These are phyloP conservation scores for Cnidoscolus chayamansa DNA, from an alignment of 441 rosid genomes.

Conservation along the genomic window DNA sequence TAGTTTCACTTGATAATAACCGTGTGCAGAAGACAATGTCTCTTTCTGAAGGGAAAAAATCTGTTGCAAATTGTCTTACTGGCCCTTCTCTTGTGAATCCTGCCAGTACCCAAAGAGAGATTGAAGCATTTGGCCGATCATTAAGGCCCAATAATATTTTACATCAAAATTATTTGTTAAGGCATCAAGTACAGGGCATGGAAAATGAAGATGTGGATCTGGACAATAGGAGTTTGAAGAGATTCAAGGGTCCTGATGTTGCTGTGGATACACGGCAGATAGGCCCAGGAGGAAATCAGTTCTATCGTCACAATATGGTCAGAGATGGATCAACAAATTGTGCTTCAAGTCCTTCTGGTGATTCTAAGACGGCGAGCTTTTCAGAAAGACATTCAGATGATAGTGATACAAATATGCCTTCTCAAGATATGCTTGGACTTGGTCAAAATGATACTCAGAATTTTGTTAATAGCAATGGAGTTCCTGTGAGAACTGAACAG, in stretches of 20 bases:
- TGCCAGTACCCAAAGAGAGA: slow-evolving; percentile 40
- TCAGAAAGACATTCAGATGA: slow-evolving; percentile 34
- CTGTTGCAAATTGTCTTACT: slow-evolving; percentile 26
- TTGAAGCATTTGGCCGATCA: slow-evolving; percentile 53
- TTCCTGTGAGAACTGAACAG: slow-evolving; percentile 40
- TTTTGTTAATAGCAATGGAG: slow-evolving; percentile 29
- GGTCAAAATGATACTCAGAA: slow-evolving; percentile 37
- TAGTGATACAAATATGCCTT: slow-evolving; percentile 29
- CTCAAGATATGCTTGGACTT: slow-evolving; percentile 33
- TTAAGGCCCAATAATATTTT: slow-evolving; percentile 38
- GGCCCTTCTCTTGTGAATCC: slow-evolving; percentile 29
- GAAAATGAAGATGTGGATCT: slow-evolving; percentile 46
- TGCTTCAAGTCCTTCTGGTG: slow-evolving; percentile 34
- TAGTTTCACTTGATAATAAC: slow-evolving; percentile 27
- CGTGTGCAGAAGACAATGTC: slow-evolving; percentile 23
- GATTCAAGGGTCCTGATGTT: slow-evolving; percentile 43
- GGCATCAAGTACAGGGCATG: slow-evolving; percentile 48
- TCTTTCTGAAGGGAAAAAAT: slow-evolving; percentile 29
- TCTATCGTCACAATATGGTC: slow-evolving; percentile 29
- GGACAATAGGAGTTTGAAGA: slow-evolving; percentile 44
- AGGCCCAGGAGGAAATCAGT: slow-evolving; percentile 32
- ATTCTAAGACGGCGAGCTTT: slow-evolving; percentile 39
- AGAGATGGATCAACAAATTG: slow-evolving; percentile 25
- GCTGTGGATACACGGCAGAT: slow-evolving; percentile 32
- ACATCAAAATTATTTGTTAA: slow-evolving; percentile 42